These are phyloP conservation scores for Mycena maculata DNA, from an alignment of 768 basidiomycete genomes.

Conservation along the genomic window DNA sequence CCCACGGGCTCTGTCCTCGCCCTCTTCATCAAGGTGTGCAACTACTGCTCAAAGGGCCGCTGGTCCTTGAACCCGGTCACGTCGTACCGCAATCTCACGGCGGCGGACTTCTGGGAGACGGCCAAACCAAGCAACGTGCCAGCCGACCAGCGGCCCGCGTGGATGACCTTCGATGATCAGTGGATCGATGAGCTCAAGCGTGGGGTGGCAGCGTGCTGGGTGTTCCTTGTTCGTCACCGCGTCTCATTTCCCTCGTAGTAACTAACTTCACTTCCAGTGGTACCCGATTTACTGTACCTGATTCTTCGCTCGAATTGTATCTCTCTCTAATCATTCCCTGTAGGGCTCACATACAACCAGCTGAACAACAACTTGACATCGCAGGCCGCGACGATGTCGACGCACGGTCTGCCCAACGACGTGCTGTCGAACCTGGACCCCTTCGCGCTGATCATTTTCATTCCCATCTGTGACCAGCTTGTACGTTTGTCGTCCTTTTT, in stretches of 20 bases:
- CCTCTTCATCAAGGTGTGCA: slow-evolving; percentile 59
- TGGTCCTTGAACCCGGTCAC: slow-evolving; percentile 68
- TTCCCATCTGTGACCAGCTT: slow-evolving; percentile 64
- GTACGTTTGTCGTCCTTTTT: slow-evolving; percentile 39
- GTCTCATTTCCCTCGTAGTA: neutral
- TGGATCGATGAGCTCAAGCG: slow-evolving; percentile 85
- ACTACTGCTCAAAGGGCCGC: slow-evolving; percentile 57
- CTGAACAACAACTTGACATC: slow-evolving; percentile 83
- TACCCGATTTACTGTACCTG: neutral
- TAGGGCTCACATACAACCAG: slow-evolving; percentile 84
- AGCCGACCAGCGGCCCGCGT: slow-evolving; percentile 57
- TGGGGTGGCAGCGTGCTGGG: slow-evolving; percentile 77
- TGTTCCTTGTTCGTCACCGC: slow-evolving; percentile 62
- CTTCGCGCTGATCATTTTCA: slow-evolving; percentile 77
- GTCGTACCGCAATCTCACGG: slow-evolving; percentile 61
- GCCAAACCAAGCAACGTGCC: slow-evolving; percentile 67
- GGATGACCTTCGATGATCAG: slow-evolving; percentile 83
- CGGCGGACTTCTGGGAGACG: slow-evolving; percentile 76
- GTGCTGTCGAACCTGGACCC: slow-evolving; percentile 84
- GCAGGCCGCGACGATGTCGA: slow-evolving; percentile 79
- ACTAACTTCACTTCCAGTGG: too few species aligned
- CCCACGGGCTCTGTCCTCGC: slow-evolving; percentile 74
- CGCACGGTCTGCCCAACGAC: slow-evolving; percentile 59
- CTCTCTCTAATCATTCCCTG: too few species aligned
- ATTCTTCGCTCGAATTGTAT: neutral